phyloP scores from a whole-genome alignment of 352 stramenopile species.

The Phytophthora palmivora region DNA sequence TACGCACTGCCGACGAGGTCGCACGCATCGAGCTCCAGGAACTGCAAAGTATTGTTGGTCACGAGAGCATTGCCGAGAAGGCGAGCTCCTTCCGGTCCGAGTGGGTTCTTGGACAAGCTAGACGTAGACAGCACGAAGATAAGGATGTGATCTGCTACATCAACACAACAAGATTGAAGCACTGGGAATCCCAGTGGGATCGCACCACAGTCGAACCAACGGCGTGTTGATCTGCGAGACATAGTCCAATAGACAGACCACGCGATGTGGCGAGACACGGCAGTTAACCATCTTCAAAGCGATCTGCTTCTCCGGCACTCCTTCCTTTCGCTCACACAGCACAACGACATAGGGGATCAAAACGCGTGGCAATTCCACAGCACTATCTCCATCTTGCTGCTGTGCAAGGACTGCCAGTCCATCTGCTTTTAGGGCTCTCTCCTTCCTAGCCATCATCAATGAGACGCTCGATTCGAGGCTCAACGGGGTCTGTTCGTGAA shows the following conservation, averaged over 20 bases:
- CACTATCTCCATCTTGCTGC: constrained; percentile 3
- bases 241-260: constrained; percentile 37
- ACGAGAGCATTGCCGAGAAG: constrained; percentile 59
- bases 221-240: constrained; percentile 38
- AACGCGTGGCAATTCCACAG: constrained; percentile 10
- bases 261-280: constrained; percentile 18
- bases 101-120: constrained; percentile 50
- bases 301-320: constrained; percentile 2
- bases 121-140: constrained; percentile 12
- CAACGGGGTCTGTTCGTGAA: constrained; percentile 7
- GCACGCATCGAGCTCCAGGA: constrained; percentile 62
- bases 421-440: constrained; percentile 17
- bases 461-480: neutral
- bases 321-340: constrained; percentile 13
- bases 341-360: constrained; percentile 20
- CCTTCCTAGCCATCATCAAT: no score
- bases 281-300: constrained; percentile 30
- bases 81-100: constrained; percentile 50
- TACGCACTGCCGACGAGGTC: constrained; percentile 62
- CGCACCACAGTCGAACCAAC: constrained; percentile 44
- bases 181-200: no score
- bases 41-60: constrained; percentile 69
- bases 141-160: constrained; percentile 28
- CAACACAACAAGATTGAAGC: constrained; percentile 9
- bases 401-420: constrained; percentile 1